Percentiles rank a stretch among this genome's conserved stretches.
Conservation (phyloP, 768 basidiomycete genomes). For the Tulasnella sp. region DNA sequence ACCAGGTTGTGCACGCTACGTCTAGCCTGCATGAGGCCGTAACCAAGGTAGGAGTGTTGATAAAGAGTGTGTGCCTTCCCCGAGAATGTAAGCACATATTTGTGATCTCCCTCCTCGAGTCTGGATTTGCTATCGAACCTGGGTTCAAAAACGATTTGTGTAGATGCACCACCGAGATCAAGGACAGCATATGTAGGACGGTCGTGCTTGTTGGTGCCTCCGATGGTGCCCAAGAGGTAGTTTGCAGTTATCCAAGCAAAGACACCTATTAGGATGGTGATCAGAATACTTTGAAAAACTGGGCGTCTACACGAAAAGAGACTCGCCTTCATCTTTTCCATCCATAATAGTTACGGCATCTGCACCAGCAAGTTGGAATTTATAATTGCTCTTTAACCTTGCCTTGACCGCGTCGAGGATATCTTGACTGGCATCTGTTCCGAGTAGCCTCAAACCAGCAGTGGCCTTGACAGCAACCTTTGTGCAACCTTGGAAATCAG, state of each 20-base stretch:
- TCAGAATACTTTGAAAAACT: background rate
- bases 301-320: background rate
- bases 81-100: constrained; percentile 69
- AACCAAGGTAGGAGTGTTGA: constrained; percentile 96
- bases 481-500: constrained; percentile 51
- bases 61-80: constrained; percentile 64
- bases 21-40: constrained; percentile 83
- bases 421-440: constrained; percentile 43
- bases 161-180: constrained; percentile 92
- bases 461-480: constrained; percentile 89
- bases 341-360: constrained; percentile 84
- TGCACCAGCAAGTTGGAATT: constrained; percentile 49
- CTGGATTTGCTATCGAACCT: constrained; percentile 30
- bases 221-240: constrained; percentile 70
- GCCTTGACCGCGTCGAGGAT: constrained; percentile 64
- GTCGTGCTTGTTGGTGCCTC: constrained; percentile 34
- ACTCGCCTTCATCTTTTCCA: constrained; percentile 73
- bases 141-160: constrained; percentile 96
- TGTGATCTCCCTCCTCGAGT: constrained; percentile 77
- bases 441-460: constrained; percentile 70
- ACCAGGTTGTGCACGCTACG: constrained; percentile 77
- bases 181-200: constrained; percentile 72
- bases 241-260: constrained; percentile 98
- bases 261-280: constrained; percentile 32
- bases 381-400: constrained; percentile 45